Evolutionary conservation across 1,284 basidiomycete genomes (phyloP).

Genomic region (Prillingera fragicola): DNA sequence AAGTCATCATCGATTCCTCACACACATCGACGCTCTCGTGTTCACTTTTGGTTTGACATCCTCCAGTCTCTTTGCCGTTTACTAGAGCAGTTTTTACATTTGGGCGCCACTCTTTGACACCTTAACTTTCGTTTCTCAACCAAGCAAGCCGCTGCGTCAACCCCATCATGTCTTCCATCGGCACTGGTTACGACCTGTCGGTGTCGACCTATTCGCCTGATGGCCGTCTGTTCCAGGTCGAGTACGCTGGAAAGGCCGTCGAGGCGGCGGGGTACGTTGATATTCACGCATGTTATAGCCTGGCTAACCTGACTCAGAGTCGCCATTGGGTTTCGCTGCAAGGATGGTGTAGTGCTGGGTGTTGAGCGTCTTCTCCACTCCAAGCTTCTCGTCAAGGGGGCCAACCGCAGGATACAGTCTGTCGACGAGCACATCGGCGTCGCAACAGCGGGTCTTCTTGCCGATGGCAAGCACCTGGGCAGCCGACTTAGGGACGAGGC

Average conservation of each 20-base stretch:
- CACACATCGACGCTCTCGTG: too few species aligned
- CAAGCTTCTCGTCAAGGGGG: slow-evolving; percentile 88
- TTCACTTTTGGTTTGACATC: neutral
- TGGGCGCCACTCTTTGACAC: neutral
- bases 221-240: slow-evolving; percentile 97
- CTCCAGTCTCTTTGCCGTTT: neutral
- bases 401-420: slow-evolving; percentile 87
- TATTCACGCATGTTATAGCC: neutral
- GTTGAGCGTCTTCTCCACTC: slow-evolving; percentile 98
- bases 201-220: slow-evolving; percentile 98
- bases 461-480: slow-evolving; percentile 86
- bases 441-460: slow-evolving; percentile 86
- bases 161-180: slow-evolving; percentile 84
- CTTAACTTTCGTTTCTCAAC: neutral
- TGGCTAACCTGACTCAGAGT: slow-evolving; percentile 55
- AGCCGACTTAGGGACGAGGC: slow-evolving; percentile 83
- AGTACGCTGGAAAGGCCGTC: slow-evolving; percentile 97
- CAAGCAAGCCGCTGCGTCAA: neutral
- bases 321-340: slow-evolving; percentile 83
- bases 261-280: slow-evolving; percentile 85
- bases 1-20: neutral
- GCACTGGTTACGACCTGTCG: slow-evolving; percentile 97
- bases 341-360: slow-evolving; percentile 88
- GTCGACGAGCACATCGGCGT: slow-evolving; percentile 90
- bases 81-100: neutral